Evolutionary conservation across 495 filamentous ascomycete species (phyloP).

Genomic region (Trichoderma orchidacearum): DNA sequence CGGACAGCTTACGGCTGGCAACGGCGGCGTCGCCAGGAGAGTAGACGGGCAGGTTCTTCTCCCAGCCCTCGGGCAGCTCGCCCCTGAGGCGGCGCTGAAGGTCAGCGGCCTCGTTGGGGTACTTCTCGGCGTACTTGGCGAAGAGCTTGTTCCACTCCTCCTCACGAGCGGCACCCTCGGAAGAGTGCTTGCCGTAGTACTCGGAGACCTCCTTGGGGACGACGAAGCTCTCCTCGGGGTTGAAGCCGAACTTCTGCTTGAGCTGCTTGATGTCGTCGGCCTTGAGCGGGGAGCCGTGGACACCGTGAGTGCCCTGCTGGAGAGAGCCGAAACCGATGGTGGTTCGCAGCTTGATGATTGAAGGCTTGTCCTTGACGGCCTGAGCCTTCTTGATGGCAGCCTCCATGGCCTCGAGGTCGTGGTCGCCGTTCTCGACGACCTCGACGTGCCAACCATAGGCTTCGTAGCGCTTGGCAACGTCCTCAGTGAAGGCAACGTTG

Average conservation of each 20-base stretch:
- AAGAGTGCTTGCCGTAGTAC: conserved; percentile 64
- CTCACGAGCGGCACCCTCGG: conserved; percentile 79
- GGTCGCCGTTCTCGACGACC: conserved; percentile 79
- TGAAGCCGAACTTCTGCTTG: conserved; percentile 90
- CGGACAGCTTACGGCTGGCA: conserved; percentile 90
- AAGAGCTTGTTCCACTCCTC: conserved; percentile 92
- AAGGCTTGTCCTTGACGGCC: conserved; percentile 87
- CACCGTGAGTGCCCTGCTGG: conserved; percentile 82
- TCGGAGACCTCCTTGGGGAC: conserved; percentile 95
- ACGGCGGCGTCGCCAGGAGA: conserved; percentile 74
- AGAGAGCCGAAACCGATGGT: conserved; percentile 96
- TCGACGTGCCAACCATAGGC: conserved; percentile 93
- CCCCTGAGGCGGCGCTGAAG: conserved; percentile 68
- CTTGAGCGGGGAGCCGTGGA: conserved; percentile 93
- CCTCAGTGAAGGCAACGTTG: conserved; percentile 91
- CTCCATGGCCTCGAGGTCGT: conserved; percentile 80
- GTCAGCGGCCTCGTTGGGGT: conserved; percentile 66
- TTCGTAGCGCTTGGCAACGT: conserved; percentile 91
- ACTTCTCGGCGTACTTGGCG: conserved; percentile 65
- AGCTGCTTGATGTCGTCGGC: conserved; percentile 80
- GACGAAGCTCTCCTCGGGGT: conserved; percentile 84
- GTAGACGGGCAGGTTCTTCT: conserved; percentile 86
- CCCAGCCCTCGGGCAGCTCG: conserved; percentile 91
- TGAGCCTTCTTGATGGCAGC: conserved; percentile 73
- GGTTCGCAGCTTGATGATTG: conserved; percentile 92